Conservation (phyloP, 768 basidiomycete species). For the Sarcodon sp. region DNA sequence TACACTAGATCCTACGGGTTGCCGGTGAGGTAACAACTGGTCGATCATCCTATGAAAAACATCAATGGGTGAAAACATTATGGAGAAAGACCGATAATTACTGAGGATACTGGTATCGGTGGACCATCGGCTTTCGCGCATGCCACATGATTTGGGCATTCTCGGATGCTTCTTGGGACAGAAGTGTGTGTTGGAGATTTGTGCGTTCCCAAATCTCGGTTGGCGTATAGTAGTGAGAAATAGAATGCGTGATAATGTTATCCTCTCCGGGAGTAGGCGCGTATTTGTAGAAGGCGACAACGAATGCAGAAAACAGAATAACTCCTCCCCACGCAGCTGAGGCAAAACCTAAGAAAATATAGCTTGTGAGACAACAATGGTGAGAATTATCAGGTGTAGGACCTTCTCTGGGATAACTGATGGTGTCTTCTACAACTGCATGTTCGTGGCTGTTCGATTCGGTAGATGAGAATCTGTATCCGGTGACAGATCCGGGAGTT, state of each 20-base stretch:
- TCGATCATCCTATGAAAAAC: constrained; percentile 32
- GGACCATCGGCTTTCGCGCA: constrained; percentile 32
- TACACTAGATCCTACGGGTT: constrained; percentile 37
- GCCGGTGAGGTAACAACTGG: constrained; percentile 47
- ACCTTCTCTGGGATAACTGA: constrained; percentile 52
- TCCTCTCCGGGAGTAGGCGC: constrained; percentile 51
- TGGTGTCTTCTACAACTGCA: constrained; percentile 22
- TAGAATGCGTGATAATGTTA: constrained; percentile 53
- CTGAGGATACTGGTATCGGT: constrained; percentile 65
- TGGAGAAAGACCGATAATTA: constrained; percentile 24
- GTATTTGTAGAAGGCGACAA: constrained; percentile 50
- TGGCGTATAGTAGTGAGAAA: constrained; percentile 43
- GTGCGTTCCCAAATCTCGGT: constrained; percentile 38
- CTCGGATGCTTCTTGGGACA: constrained; percentile 29
- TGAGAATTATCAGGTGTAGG: not conserved
- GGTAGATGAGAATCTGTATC: constrained; percentile 18
- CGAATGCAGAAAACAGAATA: constrained; percentile 33
- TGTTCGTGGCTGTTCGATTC: constrained; percentile 27
- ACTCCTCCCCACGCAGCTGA: constrained; percentile 60
- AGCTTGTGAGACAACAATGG: not conserved
- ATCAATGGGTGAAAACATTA: not conserved
- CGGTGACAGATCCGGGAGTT: constrained; percentile 25
- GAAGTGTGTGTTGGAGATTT: constrained; percentile 44
- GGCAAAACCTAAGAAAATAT: constrained; percentile 35
- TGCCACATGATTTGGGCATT: constrained; percentile 27